These are phyloP conservation scores for Penicillium odoratum DNA, from an alignment of 495 filamentous ascomycete genomes.

Conservation along the genomic window DNA sequence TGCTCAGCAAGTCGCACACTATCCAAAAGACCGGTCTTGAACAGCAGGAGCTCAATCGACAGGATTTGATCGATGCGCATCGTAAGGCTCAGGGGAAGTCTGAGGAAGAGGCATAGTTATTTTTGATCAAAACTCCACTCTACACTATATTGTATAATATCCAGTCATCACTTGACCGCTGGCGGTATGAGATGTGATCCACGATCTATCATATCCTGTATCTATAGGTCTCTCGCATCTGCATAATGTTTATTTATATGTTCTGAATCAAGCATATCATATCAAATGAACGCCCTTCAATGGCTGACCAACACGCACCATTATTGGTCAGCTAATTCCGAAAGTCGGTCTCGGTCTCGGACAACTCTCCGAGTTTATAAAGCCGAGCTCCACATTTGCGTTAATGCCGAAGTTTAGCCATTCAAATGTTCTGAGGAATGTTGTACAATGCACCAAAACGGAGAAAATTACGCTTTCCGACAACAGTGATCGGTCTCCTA, in stretches of 20 bases:
- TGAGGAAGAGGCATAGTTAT: constrained; percentile 28
- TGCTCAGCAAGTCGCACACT: constrained; percentile 59
- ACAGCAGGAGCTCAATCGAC: constrained; percentile 46
- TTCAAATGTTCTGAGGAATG: neutral
- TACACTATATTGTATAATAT: neutral
- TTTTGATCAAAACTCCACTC: neutral
- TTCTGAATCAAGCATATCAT: neutral
- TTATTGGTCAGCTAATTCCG: neutral
- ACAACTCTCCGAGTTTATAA: neutral
- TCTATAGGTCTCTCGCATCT: neutral
- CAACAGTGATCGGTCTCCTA: neutral
- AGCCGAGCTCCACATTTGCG: neutral
- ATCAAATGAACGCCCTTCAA: too few relatives aligned
- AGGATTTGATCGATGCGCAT: constrained; percentile 37
- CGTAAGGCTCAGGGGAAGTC: constrained; percentile 22
- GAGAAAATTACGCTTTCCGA: neutral
- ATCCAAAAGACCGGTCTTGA: constrained; percentile 64
- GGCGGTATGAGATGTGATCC: neutral
- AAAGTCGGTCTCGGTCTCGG: neutral
- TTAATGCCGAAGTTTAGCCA: neutral
- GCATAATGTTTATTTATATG: constrained; percentile 1
- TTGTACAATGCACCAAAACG: neutral
- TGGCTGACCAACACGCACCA: too few relatives aligned
- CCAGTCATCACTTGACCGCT: neutral
- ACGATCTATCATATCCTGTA: neutral